Conservation (phyloP, 495 filamentous ascomycete species). For the Entonaema liquescens region DNA sequence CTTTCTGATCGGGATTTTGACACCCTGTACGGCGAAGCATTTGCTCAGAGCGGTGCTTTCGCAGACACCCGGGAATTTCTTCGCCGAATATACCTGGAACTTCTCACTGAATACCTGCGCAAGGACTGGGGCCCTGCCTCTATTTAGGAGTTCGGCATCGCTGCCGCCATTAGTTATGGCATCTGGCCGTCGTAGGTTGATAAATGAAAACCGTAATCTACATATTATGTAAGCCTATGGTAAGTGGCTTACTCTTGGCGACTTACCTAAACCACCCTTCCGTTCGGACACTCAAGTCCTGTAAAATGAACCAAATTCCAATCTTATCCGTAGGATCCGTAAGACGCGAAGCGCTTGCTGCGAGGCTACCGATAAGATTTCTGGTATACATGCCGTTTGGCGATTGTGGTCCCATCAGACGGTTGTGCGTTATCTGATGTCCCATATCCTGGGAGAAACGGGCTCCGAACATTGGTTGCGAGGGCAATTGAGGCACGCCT, state of each 20-base stretch:
- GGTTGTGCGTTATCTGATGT: conserved; percentile 49
- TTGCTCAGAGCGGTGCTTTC: conserved; percentile 94
- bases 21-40: conserved; percentile 92
- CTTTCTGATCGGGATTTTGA: conserved; percentile 94
- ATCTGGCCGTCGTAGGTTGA: conserved; percentile 73
- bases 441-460: conserved; percentile 47
- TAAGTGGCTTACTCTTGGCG: conserved; percentile 1
- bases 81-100: conserved; percentile 95
- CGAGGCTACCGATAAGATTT: conserved; percentile 93
- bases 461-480: conserved; percentile 46
- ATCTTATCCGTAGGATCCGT: conserved; percentile 83
- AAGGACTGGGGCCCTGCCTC: conserved; percentile 81
- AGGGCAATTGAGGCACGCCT: conserved; percentile 44
- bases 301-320: conserved; percentile 96
- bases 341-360: conserved; percentile 88
- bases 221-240: conserved; percentile 21
- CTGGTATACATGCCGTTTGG: conserved; percentile 91
- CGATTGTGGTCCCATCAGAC: conserved; percentile 49
- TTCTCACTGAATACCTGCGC: conserved; percentile 87
- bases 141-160: conserved; percentile 65
- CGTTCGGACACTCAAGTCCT: conserved; percentile 92
- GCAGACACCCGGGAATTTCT: conserved; percentile 98
- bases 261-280: conserved; percentile 89
- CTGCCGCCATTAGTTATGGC: conserved; percentile 47
- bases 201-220: conserved; percentile 70